These are phyloP conservation scores for Diaporthe australafricana DNA, from an alignment of 2,329 filamentous ascomycete species.

Conservation along the genomic window DNA sequence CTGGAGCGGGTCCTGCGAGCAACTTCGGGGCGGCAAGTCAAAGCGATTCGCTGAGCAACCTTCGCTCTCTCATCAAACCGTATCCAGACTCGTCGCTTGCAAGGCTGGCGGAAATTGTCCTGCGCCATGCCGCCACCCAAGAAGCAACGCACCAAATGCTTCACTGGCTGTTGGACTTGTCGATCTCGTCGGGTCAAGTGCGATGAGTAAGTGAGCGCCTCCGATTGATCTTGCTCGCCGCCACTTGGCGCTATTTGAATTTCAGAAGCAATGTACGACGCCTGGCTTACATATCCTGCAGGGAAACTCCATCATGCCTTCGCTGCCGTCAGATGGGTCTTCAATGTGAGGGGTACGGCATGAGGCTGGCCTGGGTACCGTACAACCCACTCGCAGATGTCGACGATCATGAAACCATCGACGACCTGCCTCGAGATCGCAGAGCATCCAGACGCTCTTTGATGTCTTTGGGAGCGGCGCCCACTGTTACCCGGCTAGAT, in stretches of 20 bases:
- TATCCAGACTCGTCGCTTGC: neutral
- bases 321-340: constrained; percentile 35
- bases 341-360: constrained; percentile 40
- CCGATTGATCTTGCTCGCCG: no score
- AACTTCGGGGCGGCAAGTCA: neutral
- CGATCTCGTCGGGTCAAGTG: constrained; percentile 39
- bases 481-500: neutral
- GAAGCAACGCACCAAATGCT: constrained; percentile 36
- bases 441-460: constrained; percentile 10
- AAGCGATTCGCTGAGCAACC: constrained; percentile 12
- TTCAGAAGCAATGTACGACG: neutral
- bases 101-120: neutral
- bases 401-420: neutral
- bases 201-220: constrained; percentile 34
- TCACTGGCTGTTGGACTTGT: constrained; percentile 40
- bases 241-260: no score
- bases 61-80: neutral
- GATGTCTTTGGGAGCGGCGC: neutral
- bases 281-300: neutral
- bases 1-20: no score
- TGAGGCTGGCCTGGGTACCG: constrained; percentile 38
- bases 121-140: constrained; percentile 64
- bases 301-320: constrained; percentile 33
- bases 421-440: neutral
- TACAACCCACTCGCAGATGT: neutral